Evolutionary conservation across 2,329 filamentous ascomycete genomes (phyloP), one percentile per base, ranked within the genome.

Genomic region (Aspergillus spinulosporus): DNA sequence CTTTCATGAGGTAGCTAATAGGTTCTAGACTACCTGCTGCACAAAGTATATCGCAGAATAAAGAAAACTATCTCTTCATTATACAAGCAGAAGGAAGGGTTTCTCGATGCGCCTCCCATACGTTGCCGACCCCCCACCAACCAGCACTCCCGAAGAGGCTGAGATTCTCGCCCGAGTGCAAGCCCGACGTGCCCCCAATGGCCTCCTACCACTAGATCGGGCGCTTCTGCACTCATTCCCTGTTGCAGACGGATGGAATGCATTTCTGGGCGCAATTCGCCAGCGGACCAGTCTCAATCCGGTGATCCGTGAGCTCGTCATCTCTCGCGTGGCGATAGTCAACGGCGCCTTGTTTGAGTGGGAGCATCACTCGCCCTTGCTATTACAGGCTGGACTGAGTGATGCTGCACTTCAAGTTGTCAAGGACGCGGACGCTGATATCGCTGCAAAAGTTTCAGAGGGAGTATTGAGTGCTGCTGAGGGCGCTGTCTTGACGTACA

Each of bases 321-420:
- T 96, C 64, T 90, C 85, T 66, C 83, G 90, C 48, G 88, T 95
- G 11, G 91, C 91, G 11, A 86, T 88, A 12, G 82, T 90, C 65
- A 96, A 95, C 74, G 74, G 81, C 14, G 91, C 91, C 1, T 90
- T 88, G 85, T 95, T 92, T 73, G 91, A 96, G 72, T 95, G 89
- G 90, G 82, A 77, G 36, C 84, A 90, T 53, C 91, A 96, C 69
- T 86, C 86, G 12, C 90, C 90, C 1, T 76, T 93, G n/a, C 78
- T 93, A 11, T 81, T 82, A 3, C 76, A 79, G 6, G 75, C 76
- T 0, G 86, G 86, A 4, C 80, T 90, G 4, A 73, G 76, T 14
- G 73, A 79, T 32, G 78, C 75, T 34, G 75, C 74, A n/a, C 58
- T 80, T 54, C 68, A 68, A 9, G 57, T 70, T 9, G 64, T 71